Conservation (phyloP, 2,329 filamentous ascomycete species). For the Calonectria honghensis region DNA sequence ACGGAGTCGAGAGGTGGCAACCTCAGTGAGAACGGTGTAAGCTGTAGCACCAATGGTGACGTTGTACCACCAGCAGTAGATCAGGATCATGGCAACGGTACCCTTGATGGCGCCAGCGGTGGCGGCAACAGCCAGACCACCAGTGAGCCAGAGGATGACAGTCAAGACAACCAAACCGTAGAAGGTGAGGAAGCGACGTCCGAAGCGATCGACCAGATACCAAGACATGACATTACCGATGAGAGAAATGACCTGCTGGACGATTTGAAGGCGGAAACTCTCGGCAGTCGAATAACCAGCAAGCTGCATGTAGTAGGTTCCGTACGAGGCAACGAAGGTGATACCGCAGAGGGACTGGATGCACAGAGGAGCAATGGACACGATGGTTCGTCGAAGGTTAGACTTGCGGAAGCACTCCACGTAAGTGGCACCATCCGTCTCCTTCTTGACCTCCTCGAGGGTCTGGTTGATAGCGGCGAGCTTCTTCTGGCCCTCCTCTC, state of each 20-base stretch:
- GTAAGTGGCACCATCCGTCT: slow-evolving; percentile 62
- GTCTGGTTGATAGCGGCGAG: slow-evolving; percentile 57
- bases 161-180: slow-evolving; percentile 59
- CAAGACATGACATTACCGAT: slow-evolving; percentile 64
- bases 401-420: slow-evolving; percentile 63
- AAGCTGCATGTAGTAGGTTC: slow-evolving; percentile 66
- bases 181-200: slow-evolving; percentile 61
- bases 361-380: slow-evolving; percentile 60
- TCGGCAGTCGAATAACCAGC: slow-evolving; percentile 61
- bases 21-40: slow-evolving; percentile 62
- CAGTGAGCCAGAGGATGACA: slow-evolving; percentile 61
- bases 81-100: slow-evolving; percentile 59
- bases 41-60: slow-evolving; percentile 64
- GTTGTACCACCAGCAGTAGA: slow-evolving; percentile 64
- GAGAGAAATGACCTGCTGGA: slow-evolving; percentile 62
- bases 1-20: slow-evolving; percentile 61
- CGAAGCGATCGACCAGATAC: slow-evolving; percentile 61
- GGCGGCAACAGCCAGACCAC: slow-evolving; percentile 58
- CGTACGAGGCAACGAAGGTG: slow-evolving; percentile 60
- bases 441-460: slow-evolving; percentile 57
- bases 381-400: slow-evolving; percentile 63
- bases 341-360: slow-evolving; percentile 61
- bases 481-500: slow-evolving; percentile 55
- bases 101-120: slow-evolving; percentile 50
- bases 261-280: slow-evolving; percentile 63